A percentile compares a stretch with the other conserved stretches of the same genome.
phyloP scores from a whole-genome alignment of 495 filamentous ascomycete genomes.

The Penicillium pulvis region DNA sequence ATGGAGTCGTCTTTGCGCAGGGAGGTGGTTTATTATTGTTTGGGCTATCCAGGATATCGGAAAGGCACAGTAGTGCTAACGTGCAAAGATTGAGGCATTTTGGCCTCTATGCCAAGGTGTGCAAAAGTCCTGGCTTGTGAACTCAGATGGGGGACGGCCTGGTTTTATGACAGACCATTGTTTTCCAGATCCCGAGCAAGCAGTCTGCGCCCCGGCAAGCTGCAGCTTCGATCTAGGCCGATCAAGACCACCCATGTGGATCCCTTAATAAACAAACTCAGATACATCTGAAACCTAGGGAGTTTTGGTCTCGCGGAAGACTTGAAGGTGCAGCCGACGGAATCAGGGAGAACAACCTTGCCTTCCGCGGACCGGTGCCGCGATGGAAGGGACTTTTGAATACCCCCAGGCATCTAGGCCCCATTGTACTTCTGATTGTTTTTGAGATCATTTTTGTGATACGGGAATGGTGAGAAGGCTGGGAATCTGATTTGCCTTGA shows the following conservation, averaged over 20 bases:
- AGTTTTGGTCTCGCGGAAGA: slow-evolving; percentile 2
- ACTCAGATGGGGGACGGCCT: not conserved
- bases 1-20: slow-evolving; percentile 11
- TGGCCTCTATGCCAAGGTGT: not conserved
- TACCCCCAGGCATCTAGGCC: not conserved
- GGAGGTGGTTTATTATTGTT: slow-evolving; percentile 6
- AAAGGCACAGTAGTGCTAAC: not conserved
- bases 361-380: slow-evolving; percentile 10
- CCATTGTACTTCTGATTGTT: not conserved
- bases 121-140: not conserved
- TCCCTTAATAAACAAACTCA: slow-evolving; percentile 3
- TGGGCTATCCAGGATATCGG: not conserved
- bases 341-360: slow-evolving; percentile 16
- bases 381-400: slow-evolving; percentile 7
- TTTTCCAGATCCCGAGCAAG: not conserved
- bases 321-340: slow-evolving; percentile 4
- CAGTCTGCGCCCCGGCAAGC: slow-evolving; percentile 2
- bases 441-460: not conserved
- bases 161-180: slow-evolving; percentile 1
- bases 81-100: not conserved
- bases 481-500: not conserved
- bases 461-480: not conserved
- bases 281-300: slow-evolving; percentile 26
- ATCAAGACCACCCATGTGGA: not conserved
- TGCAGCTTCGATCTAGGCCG: slow-evolving; percentile 3